These are phyloP conservation scores for Dictyophora rubrovolvata DNA, from an alignment of 768 basidiomycete species.

Conservation along the genomic window DNA sequence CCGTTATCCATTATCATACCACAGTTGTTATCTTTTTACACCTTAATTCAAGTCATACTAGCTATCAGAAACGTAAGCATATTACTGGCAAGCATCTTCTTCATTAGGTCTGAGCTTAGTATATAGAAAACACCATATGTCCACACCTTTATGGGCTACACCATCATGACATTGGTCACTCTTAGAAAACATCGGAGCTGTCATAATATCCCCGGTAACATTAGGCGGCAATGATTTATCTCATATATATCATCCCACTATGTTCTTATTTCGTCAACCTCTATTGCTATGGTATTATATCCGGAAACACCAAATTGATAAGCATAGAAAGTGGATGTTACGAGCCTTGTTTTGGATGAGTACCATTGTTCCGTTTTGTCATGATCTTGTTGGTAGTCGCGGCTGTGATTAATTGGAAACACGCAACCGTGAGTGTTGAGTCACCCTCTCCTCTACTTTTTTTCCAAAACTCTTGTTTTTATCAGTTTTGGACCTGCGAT, in stretches of 20 bases:
- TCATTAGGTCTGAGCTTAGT: background rate
- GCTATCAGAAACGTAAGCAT: conserved; percentile 4
- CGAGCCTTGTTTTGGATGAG: conserved; percentile 9
- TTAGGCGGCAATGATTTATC: conserved; percentile 3
- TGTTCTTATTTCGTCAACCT: background rate
- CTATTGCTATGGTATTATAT: conserved; percentile 8
- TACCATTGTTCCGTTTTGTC: conserved; percentile 3
- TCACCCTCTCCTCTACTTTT: background rate
- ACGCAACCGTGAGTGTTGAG: conserved; percentile 1
- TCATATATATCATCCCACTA: background rate
- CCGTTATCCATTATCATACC: background rate
- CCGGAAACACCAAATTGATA: conserved; percentile 3
- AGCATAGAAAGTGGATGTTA: conserved; percentile 9
- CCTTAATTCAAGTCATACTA: conserved; percentile 5
- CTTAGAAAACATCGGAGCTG: background rate
- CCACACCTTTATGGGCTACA: conserved; percentile 1
- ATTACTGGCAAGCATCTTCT: background rate
- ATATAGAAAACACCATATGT: background rate
- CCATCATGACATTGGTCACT: background rate
- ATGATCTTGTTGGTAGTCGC: background rate
- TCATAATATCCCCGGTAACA: background rate
- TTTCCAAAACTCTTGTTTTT: background rate
- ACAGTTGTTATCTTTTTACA: conserved; percentile 7
- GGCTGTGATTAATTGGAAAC: background rate
- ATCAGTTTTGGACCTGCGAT: conserved; percentile 6